Percentiles rank a stretch among this genome's conserved stretches.
These are phyloP conservation scores for Micromonas commoda DNA, from an alignment of 139 green algal genomes.

Conservation along the genomic window DNA sequence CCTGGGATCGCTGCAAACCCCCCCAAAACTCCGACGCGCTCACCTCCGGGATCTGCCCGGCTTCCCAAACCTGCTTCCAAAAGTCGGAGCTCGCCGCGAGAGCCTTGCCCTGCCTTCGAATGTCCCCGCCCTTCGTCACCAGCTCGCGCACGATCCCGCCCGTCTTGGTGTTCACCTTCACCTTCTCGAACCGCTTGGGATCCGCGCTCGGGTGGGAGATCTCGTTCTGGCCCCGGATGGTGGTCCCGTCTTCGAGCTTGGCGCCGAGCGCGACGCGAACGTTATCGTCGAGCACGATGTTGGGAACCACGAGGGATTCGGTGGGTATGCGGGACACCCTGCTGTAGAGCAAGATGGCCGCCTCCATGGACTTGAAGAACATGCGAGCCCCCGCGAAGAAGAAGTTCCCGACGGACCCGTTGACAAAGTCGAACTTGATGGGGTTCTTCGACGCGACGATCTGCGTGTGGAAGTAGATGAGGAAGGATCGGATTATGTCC, in stretches of 20 bases:
- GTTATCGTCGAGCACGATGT: conserved; percentile 74
- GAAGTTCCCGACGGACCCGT: conserved; percentile 95
- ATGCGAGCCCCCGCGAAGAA: conserved; percentile 95
- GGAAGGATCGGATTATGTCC: conserved; percentile 93
- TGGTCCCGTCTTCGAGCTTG: conserved; percentile 78
- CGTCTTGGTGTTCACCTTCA: not conserved
- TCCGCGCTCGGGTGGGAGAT: conserved; percentile 80
- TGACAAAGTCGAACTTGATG: conserved; percentile 79
- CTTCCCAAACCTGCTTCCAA: not conserved
- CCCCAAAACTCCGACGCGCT: conserved; percentile 8
- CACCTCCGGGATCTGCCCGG: conserved; percentile 3
- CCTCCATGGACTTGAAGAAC: conserved; percentile 95
- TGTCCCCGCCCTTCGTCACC: too few relatives aligned
- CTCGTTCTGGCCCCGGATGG: conserved; percentile 88
- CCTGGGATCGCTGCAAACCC: not conserved
- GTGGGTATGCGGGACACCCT: conserved; percentile 65
- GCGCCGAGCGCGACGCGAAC: conserved; percentile 89
- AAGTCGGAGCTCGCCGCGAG: not conserved
- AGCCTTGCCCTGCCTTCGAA: too few relatives aligned
- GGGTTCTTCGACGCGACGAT: conserved; percentile 50
- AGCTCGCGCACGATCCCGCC: too few relatives aligned
- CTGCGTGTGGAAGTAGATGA: conserved; percentile 88
- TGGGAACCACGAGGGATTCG: conserved; percentile 72
- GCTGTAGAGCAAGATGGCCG: conserved; percentile 93
- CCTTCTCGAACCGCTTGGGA: conserved; percentile 7